phyloP scores from a whole-genome alignment of 192 early-diverging fungal species.

The Coemansia umbellata region DNA sequence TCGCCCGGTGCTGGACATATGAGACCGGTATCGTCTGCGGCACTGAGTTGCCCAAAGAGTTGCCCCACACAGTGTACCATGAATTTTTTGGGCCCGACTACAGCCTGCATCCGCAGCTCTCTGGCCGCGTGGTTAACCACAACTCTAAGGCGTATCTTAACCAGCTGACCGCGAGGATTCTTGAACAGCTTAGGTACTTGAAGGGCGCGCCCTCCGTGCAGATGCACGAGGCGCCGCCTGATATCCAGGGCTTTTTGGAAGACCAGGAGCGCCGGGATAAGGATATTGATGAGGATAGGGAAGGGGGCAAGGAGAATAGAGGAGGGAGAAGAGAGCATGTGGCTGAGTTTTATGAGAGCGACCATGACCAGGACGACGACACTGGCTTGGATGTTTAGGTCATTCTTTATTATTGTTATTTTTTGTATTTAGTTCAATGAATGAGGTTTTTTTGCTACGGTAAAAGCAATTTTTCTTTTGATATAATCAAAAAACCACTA shows the following conservation, averaged over 20 bases:
- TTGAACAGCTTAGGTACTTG: constrained; percentile 86
- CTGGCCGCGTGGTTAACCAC: constrained; percentile 79
- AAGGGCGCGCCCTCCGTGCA: constrained; percentile 92
- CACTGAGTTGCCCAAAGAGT: constrained; percentile 64
- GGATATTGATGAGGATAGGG: constrained; percentile 17
- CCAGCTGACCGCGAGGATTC: constrained; percentile 64
- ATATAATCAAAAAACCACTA: neutral
- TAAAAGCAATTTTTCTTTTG: neutral
- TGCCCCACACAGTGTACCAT: constrained; percentile 76
- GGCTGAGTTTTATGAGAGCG: constrained; percentile 47
- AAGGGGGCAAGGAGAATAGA: constrained; percentile 30
- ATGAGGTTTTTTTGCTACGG: neutral
- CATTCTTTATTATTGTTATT: neutral
- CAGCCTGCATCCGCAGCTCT: constrained; percentile 80
- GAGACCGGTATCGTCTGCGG: constrained; percentile 88
- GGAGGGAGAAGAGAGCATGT: constrained; percentile 20
- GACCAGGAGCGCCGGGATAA: constrained; percentile 23
- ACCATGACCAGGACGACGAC: constrained; percentile 38
- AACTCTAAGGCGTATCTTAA: constrained; percentile 83
- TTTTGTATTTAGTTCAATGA: too few relatives aligned
- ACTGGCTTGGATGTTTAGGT: neutral
- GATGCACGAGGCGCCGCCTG: constrained; percentile 82
- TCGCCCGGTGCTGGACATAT: constrained; percentile 92
- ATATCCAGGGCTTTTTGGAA: constrained; percentile 51
- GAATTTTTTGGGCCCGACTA: constrained; percentile 90